A percentile compares a stretch with the other conserved stretches of the same genome.
Conservation (phyloP, 768 basidiomycete genomes). For the Auriscalpium vulgare region DNA sequence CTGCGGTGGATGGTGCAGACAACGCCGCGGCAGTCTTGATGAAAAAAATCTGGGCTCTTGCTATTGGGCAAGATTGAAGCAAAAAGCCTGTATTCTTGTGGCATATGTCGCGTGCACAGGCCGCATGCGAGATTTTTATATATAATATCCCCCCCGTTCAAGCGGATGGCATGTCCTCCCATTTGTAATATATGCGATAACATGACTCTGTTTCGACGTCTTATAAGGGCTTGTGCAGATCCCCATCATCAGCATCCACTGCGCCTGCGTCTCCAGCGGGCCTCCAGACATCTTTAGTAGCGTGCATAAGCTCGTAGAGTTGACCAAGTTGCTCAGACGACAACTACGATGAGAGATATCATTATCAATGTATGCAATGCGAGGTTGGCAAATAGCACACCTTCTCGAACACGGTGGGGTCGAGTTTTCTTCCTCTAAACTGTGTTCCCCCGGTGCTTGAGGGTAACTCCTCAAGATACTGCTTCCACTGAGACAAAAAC, state of each 20-base stretch:
- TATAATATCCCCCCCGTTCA: no score
- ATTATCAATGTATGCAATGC: background rate
- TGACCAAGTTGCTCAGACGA: slow-evolving; percentile 88
- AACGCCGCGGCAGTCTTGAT: slow-evolving; percentile 53
- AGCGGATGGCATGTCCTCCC: no score
- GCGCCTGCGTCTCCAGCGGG: slow-evolving; percentile 24
- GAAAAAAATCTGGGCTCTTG: slow-evolving; percentile 63
- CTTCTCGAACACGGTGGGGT: slow-evolving; percentile 70
- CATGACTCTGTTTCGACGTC: no score
- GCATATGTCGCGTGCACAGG: no score
- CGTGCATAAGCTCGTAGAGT: slow-evolving; percentile 91
- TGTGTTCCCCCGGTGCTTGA: slow-evolving; percentile 32
- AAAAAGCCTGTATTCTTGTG: no score
- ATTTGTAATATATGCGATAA: no score
- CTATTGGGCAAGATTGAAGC: slow-evolving; percentile 46
- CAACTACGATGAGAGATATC: slow-evolving; percentile 43
- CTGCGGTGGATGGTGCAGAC: slow-evolving; percentile 47
- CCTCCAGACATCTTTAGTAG: slow-evolving; percentile 84
- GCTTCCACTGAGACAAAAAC: slow-evolving; percentile 93
- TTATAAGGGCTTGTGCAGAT: no score
- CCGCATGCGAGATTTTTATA: no score
- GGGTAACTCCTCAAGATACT: slow-evolving; percentile 73
- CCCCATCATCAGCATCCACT: background rate
- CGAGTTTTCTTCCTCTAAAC: slow-evolving; percentile 62
- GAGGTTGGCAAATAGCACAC: slow-evolving; percentile 27